A percentile compares a stretch with the other conserved stretches of the same genome.
Evolutionary conservation across 805 yeast genomes (phyloP).

Genomic region (Nakazawaea holstii): DNA sequence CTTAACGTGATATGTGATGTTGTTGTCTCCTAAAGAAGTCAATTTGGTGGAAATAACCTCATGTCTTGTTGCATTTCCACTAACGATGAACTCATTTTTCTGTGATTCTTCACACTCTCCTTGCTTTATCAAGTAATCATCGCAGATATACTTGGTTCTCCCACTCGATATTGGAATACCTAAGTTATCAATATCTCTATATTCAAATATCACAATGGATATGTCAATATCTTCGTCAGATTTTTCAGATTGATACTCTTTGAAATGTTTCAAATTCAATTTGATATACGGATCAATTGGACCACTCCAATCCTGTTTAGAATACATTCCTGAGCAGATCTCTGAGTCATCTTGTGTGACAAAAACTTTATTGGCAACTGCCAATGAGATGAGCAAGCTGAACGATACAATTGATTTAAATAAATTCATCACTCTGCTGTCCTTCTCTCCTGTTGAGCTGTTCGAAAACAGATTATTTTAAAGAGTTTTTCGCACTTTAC

Average conservation of each 20-base stretch:
- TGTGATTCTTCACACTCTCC: conserved; percentile 51
- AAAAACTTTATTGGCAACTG: conserved; percentile 42
- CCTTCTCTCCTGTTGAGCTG: neutral
- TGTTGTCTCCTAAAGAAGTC: conserved; percentile 52
- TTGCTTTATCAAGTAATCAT: conserved; percentile 52
- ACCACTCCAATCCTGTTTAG: conserved; percentile 86
- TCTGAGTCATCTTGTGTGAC: conserved; percentile 52
- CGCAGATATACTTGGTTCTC: conserved; percentile 63
- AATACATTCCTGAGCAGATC: conserved; percentile 86
- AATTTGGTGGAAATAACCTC: conserved; percentile 54
- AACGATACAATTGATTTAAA: neutral
- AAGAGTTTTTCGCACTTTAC: no score
- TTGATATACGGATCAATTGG: conserved; percentile 55
- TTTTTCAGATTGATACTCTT: conserved; percentile 23
- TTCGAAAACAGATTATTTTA: neutral
- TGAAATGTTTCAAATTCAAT: conserved; percentile 33
- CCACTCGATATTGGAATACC: conserved; percentile 51
- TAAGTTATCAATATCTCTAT: conserved; percentile 63
- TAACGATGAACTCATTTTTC: conserved; percentile 58
- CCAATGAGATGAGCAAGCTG: conserved; percentile 12
- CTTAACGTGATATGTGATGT: conserved; percentile 56
- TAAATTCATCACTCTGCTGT: neutral
- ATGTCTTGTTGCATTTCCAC: conserved; percentile 35
- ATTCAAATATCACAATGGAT: conserved; percentile 77
- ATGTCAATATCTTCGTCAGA: conserved; percentile 33